These are phyloP conservation scores for Calendula officinalis DNA, from an alignment of 129 eudicot genomes.

Conservation along the genomic window DNA sequence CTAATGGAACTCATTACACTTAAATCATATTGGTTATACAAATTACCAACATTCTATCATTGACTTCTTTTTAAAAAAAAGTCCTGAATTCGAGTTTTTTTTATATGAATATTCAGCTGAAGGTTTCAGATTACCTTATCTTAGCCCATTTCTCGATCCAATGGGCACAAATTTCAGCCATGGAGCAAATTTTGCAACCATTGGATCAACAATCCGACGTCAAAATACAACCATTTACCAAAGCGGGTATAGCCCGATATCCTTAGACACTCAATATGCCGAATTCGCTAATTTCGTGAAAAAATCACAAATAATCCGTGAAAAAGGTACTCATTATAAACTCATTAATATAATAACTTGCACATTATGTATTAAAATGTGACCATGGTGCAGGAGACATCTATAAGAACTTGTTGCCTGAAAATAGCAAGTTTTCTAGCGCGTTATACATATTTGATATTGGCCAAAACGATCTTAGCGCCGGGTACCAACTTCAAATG, in stretches of 20 bases:
- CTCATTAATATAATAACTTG: background rate
- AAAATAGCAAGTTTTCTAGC: slow-evolving; percentile 40
- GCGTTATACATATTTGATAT: slow-evolving; percentile 73
- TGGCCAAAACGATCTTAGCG: slow-evolving; percentile 77
- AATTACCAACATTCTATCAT: no score
- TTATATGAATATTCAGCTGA: slow-evolving; percentile 47
- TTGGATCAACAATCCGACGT: slow-evolving; percentile 58
- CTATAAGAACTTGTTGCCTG: slow-evolving; percentile 39
- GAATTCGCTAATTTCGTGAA: slow-evolving; percentile 41
- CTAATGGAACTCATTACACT: no score
- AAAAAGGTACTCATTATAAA: slow-evolving; percentile 34
- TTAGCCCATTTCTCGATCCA: slow-evolving; percentile 64
- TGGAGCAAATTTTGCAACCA: slow-evolving; percentile 76
- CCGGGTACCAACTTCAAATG: slow-evolving; percentile 71
- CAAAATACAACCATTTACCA: slow-evolving; percentile 54
- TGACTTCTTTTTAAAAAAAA: background rate
- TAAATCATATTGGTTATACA: no score
- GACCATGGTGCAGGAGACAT: slow-evolving; percentile 35
- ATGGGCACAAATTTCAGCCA: slow-evolving; percentile 65
- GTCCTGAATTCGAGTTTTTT: background rate
- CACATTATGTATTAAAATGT: background rate
- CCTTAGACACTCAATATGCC: slow-evolving; percentile 42
- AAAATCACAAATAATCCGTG: slow-evolving; percentile 39
- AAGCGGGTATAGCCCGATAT: slow-evolving; percentile 58
- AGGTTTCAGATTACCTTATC: slow-evolving; percentile 49